A percentile compares a stretch with the other conserved stretches of the same genome.
Evolutionary conservation across 1,284 basidiomycete species (phyloP).

Genomic region (Cryptococcus floricola): DNA sequence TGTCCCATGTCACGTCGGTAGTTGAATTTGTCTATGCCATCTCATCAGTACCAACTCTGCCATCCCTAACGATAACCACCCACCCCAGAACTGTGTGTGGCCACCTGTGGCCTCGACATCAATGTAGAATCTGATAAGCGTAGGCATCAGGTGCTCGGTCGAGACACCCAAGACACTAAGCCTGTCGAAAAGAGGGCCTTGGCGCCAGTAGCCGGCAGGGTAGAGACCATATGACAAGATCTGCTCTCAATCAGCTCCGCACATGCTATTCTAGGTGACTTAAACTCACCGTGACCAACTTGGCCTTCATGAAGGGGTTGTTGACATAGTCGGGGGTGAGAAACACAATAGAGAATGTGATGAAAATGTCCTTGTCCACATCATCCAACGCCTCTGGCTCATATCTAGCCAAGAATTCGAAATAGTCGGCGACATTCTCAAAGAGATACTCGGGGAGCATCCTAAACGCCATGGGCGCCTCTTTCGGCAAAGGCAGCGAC

Average conservation of each 20-base stretch:
- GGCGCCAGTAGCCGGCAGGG: constrained; percentile 68
- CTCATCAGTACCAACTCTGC: not conserved
- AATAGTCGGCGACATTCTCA: constrained; percentile 90
- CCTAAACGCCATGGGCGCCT: constrained; percentile 78
- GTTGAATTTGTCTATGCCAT: constrained; percentile 8
- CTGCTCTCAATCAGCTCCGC: constrained; percentile 47
- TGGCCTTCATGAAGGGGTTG: constrained; percentile 97
- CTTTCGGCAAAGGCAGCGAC: constrained; percentile 76
- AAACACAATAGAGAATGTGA: constrained; percentile 87
- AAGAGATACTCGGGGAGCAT: constrained; percentile 92
- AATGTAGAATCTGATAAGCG: constrained; percentile 91
- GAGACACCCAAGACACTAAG: constrained; percentile 83
- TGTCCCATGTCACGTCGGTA: constrained; percentile 71
- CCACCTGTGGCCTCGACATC: constrained; percentile 97
- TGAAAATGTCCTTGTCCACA: constrained; percentile 78
- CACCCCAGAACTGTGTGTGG: constrained; percentile 93
- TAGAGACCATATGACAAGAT: constrained; percentile 78
- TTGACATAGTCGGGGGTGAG: constrained; percentile 95
- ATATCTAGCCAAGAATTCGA: constrained; percentile 72
- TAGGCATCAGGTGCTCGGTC: constrained; percentile 82
- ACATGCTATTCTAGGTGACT: too few species aligned
- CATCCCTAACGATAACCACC: constrained; percentile 42
- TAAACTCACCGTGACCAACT: constrained; percentile 79
- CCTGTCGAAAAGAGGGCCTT: constrained; percentile 74
- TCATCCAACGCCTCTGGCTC: constrained; percentile 76